phyloP scores from a whole-genome alignment of 2,329 filamentous ascomycete species.

The Passalora sequoiae region DNA sequence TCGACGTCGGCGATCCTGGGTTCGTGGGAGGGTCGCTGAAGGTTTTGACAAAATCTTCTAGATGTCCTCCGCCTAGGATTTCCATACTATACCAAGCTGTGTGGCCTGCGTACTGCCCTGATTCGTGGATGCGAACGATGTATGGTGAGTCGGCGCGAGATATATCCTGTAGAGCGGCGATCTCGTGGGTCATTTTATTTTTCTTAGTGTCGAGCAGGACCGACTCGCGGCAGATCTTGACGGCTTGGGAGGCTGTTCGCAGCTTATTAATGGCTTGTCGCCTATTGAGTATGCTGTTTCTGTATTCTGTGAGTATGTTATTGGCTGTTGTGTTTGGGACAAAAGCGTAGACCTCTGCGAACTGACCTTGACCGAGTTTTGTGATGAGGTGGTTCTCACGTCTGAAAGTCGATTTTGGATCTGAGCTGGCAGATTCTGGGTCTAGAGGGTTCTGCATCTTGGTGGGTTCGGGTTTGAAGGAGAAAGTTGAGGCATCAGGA shows the following conservation, averaged over 20 bases:
- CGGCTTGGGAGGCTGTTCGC: neutral
- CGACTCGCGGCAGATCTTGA: too few species aligned
- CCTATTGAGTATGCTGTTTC: too few species aligned
- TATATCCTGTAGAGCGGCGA: neutral
- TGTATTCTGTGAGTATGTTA: neutral
- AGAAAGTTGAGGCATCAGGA: too few species aligned
- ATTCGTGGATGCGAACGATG: neutral
- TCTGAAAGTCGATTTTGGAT: too few species aligned
- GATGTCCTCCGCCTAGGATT: neutral
- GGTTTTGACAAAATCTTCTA: neutral
- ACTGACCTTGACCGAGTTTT: neutral
- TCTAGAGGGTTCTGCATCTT: too few species aligned
- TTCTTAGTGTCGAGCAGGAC: too few species aligned
- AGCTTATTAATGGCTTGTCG: neutral
- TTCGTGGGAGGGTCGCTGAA: too few species aligned
- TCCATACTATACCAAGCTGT: neutral
- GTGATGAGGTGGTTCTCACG: slow-evolving; percentile 1
- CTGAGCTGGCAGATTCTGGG: too few species aligned
- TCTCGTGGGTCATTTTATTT: too few species aligned
- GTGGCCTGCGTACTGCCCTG: neutral
- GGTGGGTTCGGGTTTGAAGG: too few species aligned
- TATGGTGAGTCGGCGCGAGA: neutral
- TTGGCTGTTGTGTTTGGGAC: neutral
- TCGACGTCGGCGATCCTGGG: too few species aligned
- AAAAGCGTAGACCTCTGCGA: neutral